phyloP scores from a whole-genome alignment of 2,329 filamentous ascomycete genomes.

The Cercospora sp. region DNA sequence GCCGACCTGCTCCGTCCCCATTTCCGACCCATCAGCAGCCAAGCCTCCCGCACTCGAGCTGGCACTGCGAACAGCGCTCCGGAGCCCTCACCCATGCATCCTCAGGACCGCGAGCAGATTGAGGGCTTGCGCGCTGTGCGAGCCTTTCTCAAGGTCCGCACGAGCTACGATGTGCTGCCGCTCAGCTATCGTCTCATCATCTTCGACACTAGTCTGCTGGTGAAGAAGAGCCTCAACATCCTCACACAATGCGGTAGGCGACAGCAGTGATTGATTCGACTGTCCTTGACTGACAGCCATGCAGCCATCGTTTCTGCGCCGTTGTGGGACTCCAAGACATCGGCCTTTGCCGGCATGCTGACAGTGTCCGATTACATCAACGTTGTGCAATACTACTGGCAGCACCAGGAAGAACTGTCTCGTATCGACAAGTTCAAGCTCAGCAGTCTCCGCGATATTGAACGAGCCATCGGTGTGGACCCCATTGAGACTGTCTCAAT shows the following conservation, averaged over 20 bases:
- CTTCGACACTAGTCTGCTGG: conserved; percentile 89
- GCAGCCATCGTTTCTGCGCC: conserved; percentile 95
- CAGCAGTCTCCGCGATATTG: conserved; percentile 90
- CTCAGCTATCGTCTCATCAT: conserved; percentile 94
- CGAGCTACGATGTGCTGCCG: conserved; percentile 95
- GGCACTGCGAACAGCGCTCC: conserved; percentile 3
- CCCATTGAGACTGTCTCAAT: conserved; percentile 96
- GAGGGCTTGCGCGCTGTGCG: conserved; percentile 82
- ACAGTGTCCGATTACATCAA: conserved; percentile 98
- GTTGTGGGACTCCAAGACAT: conserved; percentile 91
- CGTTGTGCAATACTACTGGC: conserved; percentile 98
- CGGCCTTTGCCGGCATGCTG: conserved; percentile 88
- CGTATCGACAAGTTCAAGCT: conserved; percentile 92
- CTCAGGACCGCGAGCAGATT: conserved; percentile 73
- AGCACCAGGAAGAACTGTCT: conserved; percentile 85
- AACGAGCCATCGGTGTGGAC: conserved; percentile 85
- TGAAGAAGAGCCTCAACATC: conserved; percentile 96
- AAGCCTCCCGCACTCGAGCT: neutral
- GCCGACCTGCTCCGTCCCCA: conserved; percentile 23
- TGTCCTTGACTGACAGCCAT: conserved; percentile 18
- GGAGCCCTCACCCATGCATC: conserved; percentile 20
- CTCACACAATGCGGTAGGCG: conserved; percentile 83
- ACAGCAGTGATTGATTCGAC: neutral
- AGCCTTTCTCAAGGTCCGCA: conserved; percentile 93
- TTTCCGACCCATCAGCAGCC: conserved; percentile 2